phyloP scores from a whole-genome alignment of 1,284 basidiomycete species.

The Apiotrichum porosum region DNA sequence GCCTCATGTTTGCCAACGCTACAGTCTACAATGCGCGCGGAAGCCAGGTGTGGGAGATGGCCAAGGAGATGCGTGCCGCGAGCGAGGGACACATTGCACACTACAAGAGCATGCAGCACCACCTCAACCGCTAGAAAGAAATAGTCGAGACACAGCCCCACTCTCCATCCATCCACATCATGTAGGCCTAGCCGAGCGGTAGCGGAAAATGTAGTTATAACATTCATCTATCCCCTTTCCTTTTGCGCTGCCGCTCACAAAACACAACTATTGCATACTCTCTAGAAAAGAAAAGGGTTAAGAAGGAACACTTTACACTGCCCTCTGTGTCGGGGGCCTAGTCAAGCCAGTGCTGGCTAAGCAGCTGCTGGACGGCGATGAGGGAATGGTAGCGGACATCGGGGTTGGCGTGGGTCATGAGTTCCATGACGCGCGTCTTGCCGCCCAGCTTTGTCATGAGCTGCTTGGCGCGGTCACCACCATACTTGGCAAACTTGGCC shows the following conservation, averaged over 20 bases:
- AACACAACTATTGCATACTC: too few species aligned
- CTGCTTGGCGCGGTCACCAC: constrained; percentile 82
- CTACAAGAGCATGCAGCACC: constrained; percentile 54
- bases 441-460: constrained; percentile 75
- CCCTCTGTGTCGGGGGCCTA: not conserved
- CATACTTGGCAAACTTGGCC: constrained; percentile 86
- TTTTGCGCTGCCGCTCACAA: too few species aligned
- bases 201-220: too few species aligned
- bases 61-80: constrained; percentile 88
- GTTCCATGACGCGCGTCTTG: constrained; percentile 87
- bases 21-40: constrained; percentile 89
- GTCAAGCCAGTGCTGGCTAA: constrained; percentile 37
- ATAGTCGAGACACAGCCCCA: too few species aligned
- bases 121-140: constrained; percentile 20
- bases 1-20: constrained; percentile 90
- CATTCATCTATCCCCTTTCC: too few species aligned
- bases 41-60: constrained; percentile 77
- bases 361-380: constrained; percentile 51
- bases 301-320: too few species aligned
- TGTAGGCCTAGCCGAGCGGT: too few species aligned
- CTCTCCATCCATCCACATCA: too few species aligned
- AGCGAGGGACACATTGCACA: constrained; percentile 70
- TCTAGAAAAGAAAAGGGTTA: too few species aligned
- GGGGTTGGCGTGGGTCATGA: constrained; percentile 82
- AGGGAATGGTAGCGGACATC: constrained; percentile 90